Base-by-base conservation (phyloP, 352 stramenopile species). In the Phytophthora fragariae region DNA sequence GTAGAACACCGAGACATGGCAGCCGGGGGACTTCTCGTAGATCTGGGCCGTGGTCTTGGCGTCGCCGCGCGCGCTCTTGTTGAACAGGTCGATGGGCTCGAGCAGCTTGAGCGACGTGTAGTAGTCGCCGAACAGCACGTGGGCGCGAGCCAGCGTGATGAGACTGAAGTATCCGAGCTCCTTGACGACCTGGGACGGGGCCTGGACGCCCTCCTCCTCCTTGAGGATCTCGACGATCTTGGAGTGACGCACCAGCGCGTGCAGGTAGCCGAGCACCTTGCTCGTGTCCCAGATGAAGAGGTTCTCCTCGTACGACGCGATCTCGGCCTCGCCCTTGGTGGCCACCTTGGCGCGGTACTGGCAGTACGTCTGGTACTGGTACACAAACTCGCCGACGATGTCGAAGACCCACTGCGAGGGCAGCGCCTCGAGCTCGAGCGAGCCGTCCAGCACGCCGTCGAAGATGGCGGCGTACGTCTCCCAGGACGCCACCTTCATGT, bases 361-460 rank as follows among this genome's bases (percentile, higher is more conserved):
- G 80, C 95, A 99, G 78, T 99, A 99, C 65, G 94, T 97, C 84
- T 99, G 97, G 86, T 99, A 99, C 84, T 99, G 97, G 84, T 99
- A 99, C 1, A 99, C 93, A 73, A 99, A 99, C 86, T 99, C 98
- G 72, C 98, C 92, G 12, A 99, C 84, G 71, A 99, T 98, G 84
- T 99, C 98, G 81, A 99, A 99, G 49, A 98, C 87, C 98, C 98
- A 99, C 79, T 98, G 94, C 8, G 97, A 91, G 15, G 98, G 91
- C 57, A 99, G 83, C 52, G 73, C 82, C 63, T 96, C 85, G 8
- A 97, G 76, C 47, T 95, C 87, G 50, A 95, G 77, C 68, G 81
- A 92, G 50, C 93, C 79, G 60, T 94, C 82, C 60, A 99, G 76
- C 21, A 99, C 86, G 60, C 92, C 87, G 68, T 99, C 96, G 69